Conservation (phyloP, 805 yeast species). For the Schwanniomyces sp. region DNA sequence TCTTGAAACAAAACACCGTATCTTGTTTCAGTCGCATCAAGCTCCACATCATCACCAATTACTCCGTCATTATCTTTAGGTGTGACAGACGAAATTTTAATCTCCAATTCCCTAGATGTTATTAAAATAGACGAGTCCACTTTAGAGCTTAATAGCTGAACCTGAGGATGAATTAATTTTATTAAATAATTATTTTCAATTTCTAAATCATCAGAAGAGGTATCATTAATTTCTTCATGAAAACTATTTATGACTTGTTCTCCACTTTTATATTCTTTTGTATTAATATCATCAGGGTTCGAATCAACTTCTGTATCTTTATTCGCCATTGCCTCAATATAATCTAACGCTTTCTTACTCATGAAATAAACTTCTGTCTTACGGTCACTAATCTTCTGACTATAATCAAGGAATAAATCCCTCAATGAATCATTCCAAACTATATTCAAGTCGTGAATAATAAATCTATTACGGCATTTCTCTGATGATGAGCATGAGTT, state of each 20-base stretch:
- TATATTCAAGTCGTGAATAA: constrained; percentile 68
- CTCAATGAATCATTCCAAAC: constrained; percentile 78
- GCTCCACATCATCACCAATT: constrained; percentile 28
- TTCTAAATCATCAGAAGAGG: constrained; percentile 40
- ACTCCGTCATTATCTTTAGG: constrained; percentile 41
- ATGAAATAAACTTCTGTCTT: constrained; percentile 44
- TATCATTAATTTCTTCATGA: constrained; percentile 49
- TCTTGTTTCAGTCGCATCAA: constrained; percentile 52
- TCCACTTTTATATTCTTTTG: constrained; percentile 17
- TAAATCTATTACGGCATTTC: constrained; percentile 65
- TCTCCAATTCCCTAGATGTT: constrained; percentile 59
- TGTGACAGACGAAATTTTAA: constrained; percentile 47
- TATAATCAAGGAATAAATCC: constrained; percentile 60
- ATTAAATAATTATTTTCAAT: constrained; percentile 59
- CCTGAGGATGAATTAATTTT: constrained; percentile 76
- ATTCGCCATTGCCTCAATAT: constrained; percentile 27
- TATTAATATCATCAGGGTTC: constrained; percentile 15
- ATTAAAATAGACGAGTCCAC: constrained; percentile 50
- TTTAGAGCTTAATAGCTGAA: constrained; percentile 57
- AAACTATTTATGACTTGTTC: constrained; percentile 46
- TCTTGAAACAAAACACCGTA: constrained; percentile 57
- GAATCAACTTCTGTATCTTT: constrained; percentile 15
- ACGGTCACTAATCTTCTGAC: constrained; percentile 44
- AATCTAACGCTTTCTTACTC: constrained; percentile 49
- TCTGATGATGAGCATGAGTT: constrained; percentile 21